Conservation (phyloP, 1,284 basidiomycete species). For the Puccinia brachypodii region DNA sequence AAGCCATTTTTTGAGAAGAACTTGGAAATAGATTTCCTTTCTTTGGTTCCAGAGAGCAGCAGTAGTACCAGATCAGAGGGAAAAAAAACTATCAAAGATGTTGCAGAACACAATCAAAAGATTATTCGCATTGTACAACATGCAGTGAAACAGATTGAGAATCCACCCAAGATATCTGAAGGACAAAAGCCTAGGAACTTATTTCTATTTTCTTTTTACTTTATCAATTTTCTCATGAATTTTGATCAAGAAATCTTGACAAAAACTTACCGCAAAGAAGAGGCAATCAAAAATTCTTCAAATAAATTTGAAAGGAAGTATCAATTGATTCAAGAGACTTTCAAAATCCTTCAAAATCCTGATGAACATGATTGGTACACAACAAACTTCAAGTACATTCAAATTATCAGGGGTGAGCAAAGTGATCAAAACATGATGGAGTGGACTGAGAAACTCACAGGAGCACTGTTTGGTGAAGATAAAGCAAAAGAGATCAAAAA, state of each 20-base stretch:
- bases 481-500: background rate
- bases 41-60: background rate
- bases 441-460: background rate
- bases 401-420: background rate
- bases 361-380: background rate
- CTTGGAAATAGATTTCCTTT: background rate
- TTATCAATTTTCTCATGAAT: background rate
- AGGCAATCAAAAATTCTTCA: background rate
- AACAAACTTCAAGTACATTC: background rate
- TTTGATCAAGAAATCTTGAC: background rate
- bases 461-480: background rate
- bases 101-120: background rate
- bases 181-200: background rate
- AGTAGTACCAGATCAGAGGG: background rate
- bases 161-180: background rate
- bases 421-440: background rate
- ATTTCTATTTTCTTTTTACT: background rate
- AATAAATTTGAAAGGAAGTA: background rate
- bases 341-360: background rate
- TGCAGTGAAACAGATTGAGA: background rate
- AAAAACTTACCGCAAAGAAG: too few species aligned
- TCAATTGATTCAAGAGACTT: background rate
- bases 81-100: background rate
- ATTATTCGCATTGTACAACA: background rate
- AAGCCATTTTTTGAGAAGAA: background rate